Base-by-base conservation (phyloP, 495 filamentous ascomycete species). In the Penicillium flavigenum region DNA sequence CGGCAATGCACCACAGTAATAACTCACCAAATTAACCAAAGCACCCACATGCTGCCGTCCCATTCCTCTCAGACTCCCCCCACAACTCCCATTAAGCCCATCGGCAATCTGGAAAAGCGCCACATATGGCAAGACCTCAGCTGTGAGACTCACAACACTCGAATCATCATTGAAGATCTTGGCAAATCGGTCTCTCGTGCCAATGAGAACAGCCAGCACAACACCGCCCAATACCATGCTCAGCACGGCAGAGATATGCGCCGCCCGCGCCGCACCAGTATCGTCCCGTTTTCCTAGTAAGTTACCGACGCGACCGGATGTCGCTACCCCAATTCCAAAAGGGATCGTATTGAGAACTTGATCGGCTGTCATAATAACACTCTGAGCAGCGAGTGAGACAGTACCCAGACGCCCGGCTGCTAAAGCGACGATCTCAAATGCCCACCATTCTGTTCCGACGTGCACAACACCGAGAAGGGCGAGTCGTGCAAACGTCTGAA, bases 101-200 rank as follows among this genome's bases (percentile, higher is more conserved):
- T 96, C 92, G 0, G 92, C 90, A 55, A 96, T 91, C 75, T 96
- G 92, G 77, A 96, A 96, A n/a, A 96, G 78, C 3, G 92, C 92
- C 11, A 96, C 91, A 62, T 82, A 92, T 20, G 90, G 92, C 74
- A 96, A 84, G 41, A 96, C 89, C 32, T 92, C 82, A 3, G 89
- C 86, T 0, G 90, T 92, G 3, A 96, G 78, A 4, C 62, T 65
- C n/a, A 96, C 83, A 0, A 96, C 92, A 7, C 78, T 67, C 6
- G 78, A 68, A 64, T 96, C 91, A 58, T 90, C 78, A 67, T 94
- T 96, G 75, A 96, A 96, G 32, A 96, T 84, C 60, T 82, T 83
- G 6, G 88, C 92, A 65, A 94, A 96, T 14, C 86, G 75, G 62
- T 94, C 72, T 53, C 88, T 88, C 3, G 88, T 85, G 4, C 77